phyloP scores from a whole-genome alignment of 208 protist species.

The Borovskyia barvae region DNA sequence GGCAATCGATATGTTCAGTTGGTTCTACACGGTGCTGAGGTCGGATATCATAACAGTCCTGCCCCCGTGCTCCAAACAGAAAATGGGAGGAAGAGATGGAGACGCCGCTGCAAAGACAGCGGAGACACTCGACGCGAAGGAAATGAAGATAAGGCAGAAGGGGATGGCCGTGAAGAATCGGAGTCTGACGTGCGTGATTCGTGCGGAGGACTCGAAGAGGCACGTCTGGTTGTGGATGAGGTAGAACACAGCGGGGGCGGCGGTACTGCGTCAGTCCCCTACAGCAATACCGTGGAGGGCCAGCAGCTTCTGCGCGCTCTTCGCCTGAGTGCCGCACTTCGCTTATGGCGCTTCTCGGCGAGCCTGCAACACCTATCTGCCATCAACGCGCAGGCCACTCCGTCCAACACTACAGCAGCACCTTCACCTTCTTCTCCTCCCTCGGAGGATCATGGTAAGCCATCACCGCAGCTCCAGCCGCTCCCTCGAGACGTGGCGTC shows the following conservation, averaged over 20 bases:
- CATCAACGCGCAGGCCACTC: neutral
- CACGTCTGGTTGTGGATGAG: too few species aligned
- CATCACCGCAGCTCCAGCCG: neutral
- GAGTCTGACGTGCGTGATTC: too few species aligned
- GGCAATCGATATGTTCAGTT: constrained; percentile 23
- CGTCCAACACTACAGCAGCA: neutral
- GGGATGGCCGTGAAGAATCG: too few species aligned
- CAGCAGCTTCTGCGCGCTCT: neutral
- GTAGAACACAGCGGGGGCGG: neutral
- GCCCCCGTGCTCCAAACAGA: neutral
- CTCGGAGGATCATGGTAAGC: too few species aligned
- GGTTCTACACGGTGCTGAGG: constrained; percentile 3
- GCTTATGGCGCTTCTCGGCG: constrained; percentile 13
- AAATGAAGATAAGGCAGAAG: too few species aligned
- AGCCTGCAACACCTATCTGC: constrained; percentile 4
- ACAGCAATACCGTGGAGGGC: constrained; percentile 9
- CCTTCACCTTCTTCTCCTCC: too few species aligned
- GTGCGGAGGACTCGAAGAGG: too few species aligned
- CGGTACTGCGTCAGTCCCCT: neutral
- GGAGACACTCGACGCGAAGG: neutral
- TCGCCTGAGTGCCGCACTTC: constrained; percentile 10
- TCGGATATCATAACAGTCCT: too few species aligned
- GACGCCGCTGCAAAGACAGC: neutral
- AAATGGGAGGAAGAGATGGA: neutral
- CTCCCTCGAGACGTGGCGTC: constrained; percentile 15